Conservation (phyloP, 2,329 filamentous ascomycete species). For the Phialophora expanda region DNA sequence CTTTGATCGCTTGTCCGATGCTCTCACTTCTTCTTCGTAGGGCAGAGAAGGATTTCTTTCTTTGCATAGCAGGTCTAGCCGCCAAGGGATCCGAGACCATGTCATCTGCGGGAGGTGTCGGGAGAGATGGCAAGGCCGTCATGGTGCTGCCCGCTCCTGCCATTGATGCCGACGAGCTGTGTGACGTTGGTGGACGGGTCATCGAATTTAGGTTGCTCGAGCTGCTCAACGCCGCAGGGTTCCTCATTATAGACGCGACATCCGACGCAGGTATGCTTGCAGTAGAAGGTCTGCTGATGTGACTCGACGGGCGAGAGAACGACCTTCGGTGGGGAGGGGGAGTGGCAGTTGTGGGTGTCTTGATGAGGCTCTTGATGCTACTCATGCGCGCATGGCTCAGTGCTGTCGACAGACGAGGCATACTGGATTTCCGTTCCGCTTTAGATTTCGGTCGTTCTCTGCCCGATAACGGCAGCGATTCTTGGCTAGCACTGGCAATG, state of each 20-base stretch:
- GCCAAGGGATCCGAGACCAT: conserved; percentile 11
- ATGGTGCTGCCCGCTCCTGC: conserved; percentile 18
- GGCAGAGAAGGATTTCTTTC: conserved; percentile 36
- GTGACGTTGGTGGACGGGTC: conserved; percentile 26
- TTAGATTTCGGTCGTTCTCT: conserved; percentile 15
- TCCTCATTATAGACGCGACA: conserved; percentile 10
- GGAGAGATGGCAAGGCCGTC: conserved; percentile 30
- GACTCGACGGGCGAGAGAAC: conserved; percentile 25
- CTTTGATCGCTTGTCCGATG: conserved; percentile 38
- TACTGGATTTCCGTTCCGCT: conserved; percentile 30
- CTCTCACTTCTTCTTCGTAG: conserved; percentile 37
- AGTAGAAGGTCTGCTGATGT: conserved; percentile 31
- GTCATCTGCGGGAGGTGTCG: conserved; percentile 23
- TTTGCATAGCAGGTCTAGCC: conserved; percentile 16
- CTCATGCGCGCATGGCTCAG: conserved; percentile 36
- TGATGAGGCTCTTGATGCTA: conserved; percentile 39
- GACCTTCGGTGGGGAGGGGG: conserved; percentile 20
- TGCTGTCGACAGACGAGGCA: conserved; percentile 33
- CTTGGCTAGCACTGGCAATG: conserved; percentile 34
- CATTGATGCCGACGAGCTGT: conserved; percentile 18
- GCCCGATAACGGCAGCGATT: conserved; percentile 28
- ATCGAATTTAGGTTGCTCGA: conserved; percentile 14
- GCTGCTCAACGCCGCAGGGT: conserved; percentile 16
- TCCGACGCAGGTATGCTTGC: conserved; percentile 22
- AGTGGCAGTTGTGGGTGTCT: conserved; percentile 29